phyloP scores from a whole-genome alignment of 2,329 filamentous ascomycete species.

The Colletotrichum sp. region DNA sequence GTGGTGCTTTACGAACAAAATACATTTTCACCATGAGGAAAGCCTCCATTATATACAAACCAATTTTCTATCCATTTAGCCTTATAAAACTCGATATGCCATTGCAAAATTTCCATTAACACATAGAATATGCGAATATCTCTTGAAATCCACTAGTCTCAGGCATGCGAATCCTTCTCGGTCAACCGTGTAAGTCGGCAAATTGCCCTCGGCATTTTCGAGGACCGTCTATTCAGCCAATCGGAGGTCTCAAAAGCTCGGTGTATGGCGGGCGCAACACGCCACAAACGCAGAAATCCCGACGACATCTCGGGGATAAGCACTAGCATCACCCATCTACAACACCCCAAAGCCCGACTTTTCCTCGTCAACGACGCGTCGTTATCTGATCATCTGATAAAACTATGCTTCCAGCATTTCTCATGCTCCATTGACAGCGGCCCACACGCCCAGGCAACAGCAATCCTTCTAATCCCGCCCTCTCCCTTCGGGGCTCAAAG shows the following conservation, averaged over 20 bases:
- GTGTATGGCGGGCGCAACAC: not conserved
- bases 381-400: constrained; percentile 11
- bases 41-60: not conserved
- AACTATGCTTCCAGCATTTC: not conserved
- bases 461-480: not conserved
- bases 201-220: not conserved
- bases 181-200: constrained; percentile 6
- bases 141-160: not conserved
- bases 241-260: not conserved
- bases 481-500: not conserved
- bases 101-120: not conserved
- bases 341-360: too few relatives aligned
- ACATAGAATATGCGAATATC: not conserved
- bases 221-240: not conserved
- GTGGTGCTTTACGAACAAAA: not conserved
- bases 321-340: not conserved
- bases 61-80: not conserved
- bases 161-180: not conserved
- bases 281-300: not conserved
- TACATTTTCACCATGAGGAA: not conserved
- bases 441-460: not conserved
- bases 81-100: not conserved
- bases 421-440: not conserved
- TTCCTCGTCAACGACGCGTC: not conserved
- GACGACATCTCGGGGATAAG: constrained; percentile 10